These are phyloP conservation scores for Pyrus communis DNA, from an alignment of 306 rosid genomes.

Conservation along the genomic window DNA sequence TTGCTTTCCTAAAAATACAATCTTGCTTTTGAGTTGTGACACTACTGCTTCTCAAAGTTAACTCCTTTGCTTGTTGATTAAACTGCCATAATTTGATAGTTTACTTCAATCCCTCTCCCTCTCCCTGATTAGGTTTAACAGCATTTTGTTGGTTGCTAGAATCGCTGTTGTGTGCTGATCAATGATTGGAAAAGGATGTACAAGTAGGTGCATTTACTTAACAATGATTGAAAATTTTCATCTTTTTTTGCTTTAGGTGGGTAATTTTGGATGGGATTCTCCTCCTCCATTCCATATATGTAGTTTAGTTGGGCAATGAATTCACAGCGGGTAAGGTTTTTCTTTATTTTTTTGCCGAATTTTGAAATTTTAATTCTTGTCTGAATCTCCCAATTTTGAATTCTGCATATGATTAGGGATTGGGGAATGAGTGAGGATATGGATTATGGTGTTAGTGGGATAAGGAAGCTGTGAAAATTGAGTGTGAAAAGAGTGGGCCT, in stretches of 20 bases:
- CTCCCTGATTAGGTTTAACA: slow-evolving; percentile 4
- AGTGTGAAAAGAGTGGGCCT: slow-evolving; percentile 27
- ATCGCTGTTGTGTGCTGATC: neutral
- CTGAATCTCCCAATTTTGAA: neutral
- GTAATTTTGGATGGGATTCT: slow-evolving; percentile 12
- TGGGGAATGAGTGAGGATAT: neutral
- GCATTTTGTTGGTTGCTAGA: neutral
- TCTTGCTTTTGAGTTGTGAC: slow-evolving; percentile 1
- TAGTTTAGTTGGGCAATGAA: neutral
- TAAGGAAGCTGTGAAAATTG: slow-evolving; percentile 10
- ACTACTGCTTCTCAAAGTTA: slow-evolving; percentile 17
- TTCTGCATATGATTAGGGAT: neutral
- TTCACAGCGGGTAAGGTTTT: neutral
- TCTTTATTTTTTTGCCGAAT: neutral
- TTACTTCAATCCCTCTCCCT: neutral
- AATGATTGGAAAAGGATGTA: slow-evolving; percentile 1
- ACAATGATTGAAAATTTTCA: neutral
- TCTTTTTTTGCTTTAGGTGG: neutral
- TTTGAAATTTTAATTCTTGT: neutral
- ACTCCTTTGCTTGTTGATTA: slow-evolving; percentile 33
- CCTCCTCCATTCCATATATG: neutral
- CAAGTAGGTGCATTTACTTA: slow-evolving; percentile 3
- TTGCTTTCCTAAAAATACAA: slow-evolving; percentile 38
- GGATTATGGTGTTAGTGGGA: neutral
- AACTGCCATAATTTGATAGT: slow-evolving; percentile 39